These are phyloP conservation scores for Pichia sp. DNA, from an alignment of 1,139 yeast genomes.

Conservation along the genomic window DNA sequence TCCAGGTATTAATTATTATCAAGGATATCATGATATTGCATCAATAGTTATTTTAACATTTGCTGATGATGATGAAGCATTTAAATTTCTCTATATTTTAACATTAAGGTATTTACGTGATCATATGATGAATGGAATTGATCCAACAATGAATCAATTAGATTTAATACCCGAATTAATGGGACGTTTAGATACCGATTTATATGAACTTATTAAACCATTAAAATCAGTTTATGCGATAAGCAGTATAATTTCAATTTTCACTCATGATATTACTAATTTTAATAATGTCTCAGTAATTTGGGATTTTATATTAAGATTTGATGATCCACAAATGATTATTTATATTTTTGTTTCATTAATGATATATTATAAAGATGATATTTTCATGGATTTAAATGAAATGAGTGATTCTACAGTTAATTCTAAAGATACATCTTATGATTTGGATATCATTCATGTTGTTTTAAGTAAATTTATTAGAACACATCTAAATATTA, in stretches of 20 bases:
- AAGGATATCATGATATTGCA: constrained; percentile 89
- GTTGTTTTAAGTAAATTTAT: constrained; percentile 25
- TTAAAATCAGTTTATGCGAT: constrained; percentile 58
- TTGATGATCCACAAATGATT: constrained; percentile 35
- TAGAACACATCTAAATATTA: constrained; percentile 21
- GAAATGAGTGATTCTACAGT: constrained; percentile 25
- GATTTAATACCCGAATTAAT: constrained; percentile 59
- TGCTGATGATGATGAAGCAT: constrained; percentile 39
- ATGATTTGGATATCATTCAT: constrained; percentile 44
- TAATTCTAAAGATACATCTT: constrained; percentile 22
- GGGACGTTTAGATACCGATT: constrained; percentile 40
- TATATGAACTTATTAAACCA: constrained; percentile 44
- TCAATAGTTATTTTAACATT: constrained; percentile 58
- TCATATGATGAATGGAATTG: constrained; percentile 70
- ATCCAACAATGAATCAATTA: constrained; percentile 60
- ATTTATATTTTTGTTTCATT: constrained; percentile 56
- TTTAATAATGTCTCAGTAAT: constrained; percentile 46
- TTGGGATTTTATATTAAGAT: constrained; percentile 59
- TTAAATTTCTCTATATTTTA: constrained; percentile 47
- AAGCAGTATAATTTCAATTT: constrained; percentile 71
- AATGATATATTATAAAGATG: constrained; percentile 37
- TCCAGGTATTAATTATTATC: constrained; percentile 70
- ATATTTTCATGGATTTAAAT: constrained; percentile 33
- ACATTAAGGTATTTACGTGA: constrained; percentile 69
- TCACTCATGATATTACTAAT: constrained; percentile 63